A percentile compares a stretch with the other conserved stretches of the same genome.
These are phyloP conservation scores for Phytomonas sp. DNA, from an alignment of 208 protist genomes.

Conservation along the genomic window DNA sequence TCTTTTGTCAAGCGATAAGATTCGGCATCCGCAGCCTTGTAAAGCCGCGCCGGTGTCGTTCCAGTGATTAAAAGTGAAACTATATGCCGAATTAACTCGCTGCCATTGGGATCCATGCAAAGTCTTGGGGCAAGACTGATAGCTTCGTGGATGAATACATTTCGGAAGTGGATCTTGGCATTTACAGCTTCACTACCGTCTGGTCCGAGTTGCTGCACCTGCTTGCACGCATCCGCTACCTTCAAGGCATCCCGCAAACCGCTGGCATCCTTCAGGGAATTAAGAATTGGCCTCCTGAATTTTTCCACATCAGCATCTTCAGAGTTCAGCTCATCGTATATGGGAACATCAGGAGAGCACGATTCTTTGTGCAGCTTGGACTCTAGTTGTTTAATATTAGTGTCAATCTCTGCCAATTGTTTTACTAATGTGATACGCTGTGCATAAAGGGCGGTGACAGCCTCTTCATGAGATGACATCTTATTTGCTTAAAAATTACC, in stretches of 20 bases:
- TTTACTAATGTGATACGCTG: constrained; percentile 69
- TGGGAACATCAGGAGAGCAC: constrained; percentile 6
- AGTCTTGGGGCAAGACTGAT: constrained; percentile 40
- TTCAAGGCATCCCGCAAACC: constrained; percentile 75
- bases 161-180: constrained; percentile 40
- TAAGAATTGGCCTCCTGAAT: constrained; percentile 35
- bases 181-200: constrained; percentile 28
- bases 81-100: constrained; percentile 68
- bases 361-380: constrained; percentile 41
- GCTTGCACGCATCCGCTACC: constrained; percentile 52
- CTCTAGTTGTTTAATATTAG: constrained; percentile 50
- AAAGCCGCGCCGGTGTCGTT: constrained; percentile 19
- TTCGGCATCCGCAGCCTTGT: constrained; percentile 26
- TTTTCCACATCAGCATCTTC: constrained; percentile 42
- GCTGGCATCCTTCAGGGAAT: constrained; percentile 45
- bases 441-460: constrained; percentile 58
- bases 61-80: constrained; percentile 51
- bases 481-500: neutral
- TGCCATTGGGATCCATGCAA: constrained; percentile 62
- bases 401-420: constrained; percentile 73
- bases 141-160: constrained; percentile 61
- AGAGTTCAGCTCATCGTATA: constrained; percentile 24
- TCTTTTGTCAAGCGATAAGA: constrained; percentile 18
- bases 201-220: constrained; percentile 29
- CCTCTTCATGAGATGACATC: constrained; percentile 58